Evolutionary conservation across 352 stramenopile genomes (phyloP).

Genomic region (Globisporangium sylvaticum): DNA sequence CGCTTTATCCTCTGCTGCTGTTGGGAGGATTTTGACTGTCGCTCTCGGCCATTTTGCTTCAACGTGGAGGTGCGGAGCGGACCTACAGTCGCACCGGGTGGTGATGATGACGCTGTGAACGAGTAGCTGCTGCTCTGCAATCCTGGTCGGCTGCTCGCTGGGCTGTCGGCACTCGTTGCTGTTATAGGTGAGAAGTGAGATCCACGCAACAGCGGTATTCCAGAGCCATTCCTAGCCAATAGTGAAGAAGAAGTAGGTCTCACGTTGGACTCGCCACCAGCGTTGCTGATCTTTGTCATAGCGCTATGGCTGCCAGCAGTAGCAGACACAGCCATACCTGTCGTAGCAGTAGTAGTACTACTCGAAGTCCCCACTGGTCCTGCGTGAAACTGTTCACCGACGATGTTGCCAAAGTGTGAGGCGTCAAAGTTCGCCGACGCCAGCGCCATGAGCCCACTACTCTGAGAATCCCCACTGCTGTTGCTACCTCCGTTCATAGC

Average conservation of each 20-base stretch:
- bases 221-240: background rate
- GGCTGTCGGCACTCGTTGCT: background rate
- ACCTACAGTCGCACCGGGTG: too few relatives aligned
- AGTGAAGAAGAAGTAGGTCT: background rate
- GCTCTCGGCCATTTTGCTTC: background rate
- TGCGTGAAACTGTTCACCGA: constrained; percentile 4
- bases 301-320: background rate
- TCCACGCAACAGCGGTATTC: background rate
- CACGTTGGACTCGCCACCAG: background rate
- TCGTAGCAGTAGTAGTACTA: background rate
- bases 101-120: too few relatives aligned
- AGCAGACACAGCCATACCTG: background rate
- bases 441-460: background rate
- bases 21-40: background rate
- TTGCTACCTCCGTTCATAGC: constrained; percentile 1
- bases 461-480: background rate
- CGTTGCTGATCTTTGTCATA: background rate
- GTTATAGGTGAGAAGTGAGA: background rate
- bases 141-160: background rate
- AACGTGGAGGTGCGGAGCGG: background rate
- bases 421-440: background rate
- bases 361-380: too few relatives aligned
- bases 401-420: background rate
- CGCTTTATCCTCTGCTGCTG: background rate
- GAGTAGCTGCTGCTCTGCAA: background rate